Base-by-base conservation (phyloP, 2,329 filamentous ascomycete species). In the Monosporascus sp. region DNA sequence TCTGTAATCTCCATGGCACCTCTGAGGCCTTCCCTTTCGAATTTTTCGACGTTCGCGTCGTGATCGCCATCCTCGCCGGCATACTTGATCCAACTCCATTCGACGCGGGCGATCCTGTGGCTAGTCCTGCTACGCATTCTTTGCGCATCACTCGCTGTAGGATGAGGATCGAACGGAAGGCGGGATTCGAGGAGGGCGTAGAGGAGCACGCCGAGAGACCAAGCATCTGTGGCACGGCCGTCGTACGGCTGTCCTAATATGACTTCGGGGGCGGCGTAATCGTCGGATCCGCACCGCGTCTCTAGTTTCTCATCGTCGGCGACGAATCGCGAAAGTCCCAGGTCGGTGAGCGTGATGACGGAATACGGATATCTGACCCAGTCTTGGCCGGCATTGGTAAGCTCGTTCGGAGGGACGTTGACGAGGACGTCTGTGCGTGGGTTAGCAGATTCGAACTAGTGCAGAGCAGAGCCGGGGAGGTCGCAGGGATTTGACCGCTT, bases 241-340 rank as follows among this genome's bases (percentile, higher is more conserved):
- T 97, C 92, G 67, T 99, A 99, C 7, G 90, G 84, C 65, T 96
- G 90, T 24, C 93, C 93, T 78, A 99, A 90, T 51, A 99, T 87
- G 46, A 99, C 91, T 69, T 99, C 94, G 0, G 94, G 94, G 0
- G 94, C 93, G 2, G 93, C 93, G 67, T 99, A 99, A 72, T 99
- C 94, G 71, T 97, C 94, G 41, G 89, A 96, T 35, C 94, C 94
- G 69, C 94, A 99, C 9, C 94, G 84, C 2, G 93, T 97, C 56
- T 89, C 89, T n/a, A 99, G 80, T 55, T 93, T 87, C 60, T 95
- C 90, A 50, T 90, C 90, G 57, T 90, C 87, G 17, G 90, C 83
- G 39, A 97, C 89, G 37, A 88, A 86, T 51, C 93, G 83, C 3
- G 91, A 95, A 14, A 99, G 83, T 15, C 94, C 94, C 14, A 99